These are phyloP conservation scores for Murraya paniculata DNA, from an alignment of 345 rosid genomes.

Conservation along the genomic window DNA sequence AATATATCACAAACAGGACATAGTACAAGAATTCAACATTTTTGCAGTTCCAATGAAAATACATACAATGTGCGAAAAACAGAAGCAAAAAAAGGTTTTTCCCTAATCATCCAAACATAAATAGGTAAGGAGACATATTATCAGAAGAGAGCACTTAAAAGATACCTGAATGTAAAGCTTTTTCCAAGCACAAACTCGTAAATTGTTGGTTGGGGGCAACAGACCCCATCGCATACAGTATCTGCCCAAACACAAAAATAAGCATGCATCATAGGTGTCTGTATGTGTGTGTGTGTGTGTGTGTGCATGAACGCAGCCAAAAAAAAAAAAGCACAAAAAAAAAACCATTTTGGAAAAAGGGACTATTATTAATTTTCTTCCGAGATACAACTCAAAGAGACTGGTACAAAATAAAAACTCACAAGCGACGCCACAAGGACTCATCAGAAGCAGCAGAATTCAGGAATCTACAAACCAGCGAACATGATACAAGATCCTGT, in stretches of 20 bases:
- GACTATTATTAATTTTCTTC: background rate
- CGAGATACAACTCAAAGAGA: background rate
- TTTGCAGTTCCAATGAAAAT: background rate
- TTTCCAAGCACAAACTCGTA: conserved; percentile 85
- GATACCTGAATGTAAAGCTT: conserved; percentile 84
- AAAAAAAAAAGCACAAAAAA: background rate
- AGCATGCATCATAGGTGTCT: background rate
- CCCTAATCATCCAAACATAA: background rate
- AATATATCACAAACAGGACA: background rate
- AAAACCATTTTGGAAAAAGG: background rate
- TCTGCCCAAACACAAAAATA: conserved; percentile 32
- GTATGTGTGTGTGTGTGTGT: no score
- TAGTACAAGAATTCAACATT: background rate
- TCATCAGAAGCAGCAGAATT: conserved; percentile 82
- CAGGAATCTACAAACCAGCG: conserved; percentile 73
- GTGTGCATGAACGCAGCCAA: background rate
- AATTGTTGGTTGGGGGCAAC: conserved; percentile 50
- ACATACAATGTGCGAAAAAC: background rate
- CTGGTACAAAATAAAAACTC: conserved; percentile 24
- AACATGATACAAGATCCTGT: conserved; percentile 89
- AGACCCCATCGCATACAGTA: conserved; percentile 89
- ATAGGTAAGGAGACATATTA: background rate
- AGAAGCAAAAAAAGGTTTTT: background rate
- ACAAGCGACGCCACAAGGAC: conserved; percentile 95
- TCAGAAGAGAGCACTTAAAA: background rate